Percentiles rank a stretch among this genome's conserved stretches.
These are phyloP conservation scores for Claviceps lovelessii DNA, from an alignment of 2,329 filamentous ascomycete species.

Conservation along the genomic window DNA sequence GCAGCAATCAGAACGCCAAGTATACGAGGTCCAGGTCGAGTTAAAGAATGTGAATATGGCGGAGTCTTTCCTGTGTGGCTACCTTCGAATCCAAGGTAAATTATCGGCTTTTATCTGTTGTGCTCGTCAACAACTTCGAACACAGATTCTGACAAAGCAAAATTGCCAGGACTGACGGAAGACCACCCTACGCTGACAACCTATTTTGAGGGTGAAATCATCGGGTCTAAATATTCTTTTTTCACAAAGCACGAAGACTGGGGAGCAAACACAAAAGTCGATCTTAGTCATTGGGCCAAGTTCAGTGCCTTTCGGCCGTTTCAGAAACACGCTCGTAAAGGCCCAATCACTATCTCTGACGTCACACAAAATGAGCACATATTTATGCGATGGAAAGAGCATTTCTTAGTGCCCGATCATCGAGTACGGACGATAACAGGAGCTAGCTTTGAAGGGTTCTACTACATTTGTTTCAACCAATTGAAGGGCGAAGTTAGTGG, in stretches of 20 bases:
- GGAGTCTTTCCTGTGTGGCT: slow-evolving; percentile 89
- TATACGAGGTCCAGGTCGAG: slow-evolving; percentile 92
- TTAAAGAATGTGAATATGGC: slow-evolving; percentile 92
- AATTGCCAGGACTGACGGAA: slow-evolving; percentile 61
- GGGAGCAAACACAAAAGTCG: slow-evolving; percentile 84
- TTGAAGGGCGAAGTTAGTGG: slow-evolving; percentile 72
- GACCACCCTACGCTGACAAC: slow-evolving; percentile 96
- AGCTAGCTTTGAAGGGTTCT: slow-evolving; percentile 95
- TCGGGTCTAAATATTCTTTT: slow-evolving; percentile 90
- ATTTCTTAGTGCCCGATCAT: slow-evolving; percentile 92
- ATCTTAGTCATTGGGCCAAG: slow-evolving; percentile 83
- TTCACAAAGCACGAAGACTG: slow-evolving; percentile 76
- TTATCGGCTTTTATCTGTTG: not conserved
- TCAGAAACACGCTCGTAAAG: slow-evolving; percentile 41
- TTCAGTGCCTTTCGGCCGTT: slow-evolving; percentile 78
- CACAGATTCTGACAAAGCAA: not conserved
- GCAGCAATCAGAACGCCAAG: slow-evolving; percentile 82
- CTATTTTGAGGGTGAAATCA: slow-evolving; percentile 96
- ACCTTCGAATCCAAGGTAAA: slow-evolving; percentile 82
- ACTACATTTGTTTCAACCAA: slow-evolving; percentile 98
- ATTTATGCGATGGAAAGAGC: slow-evolving; percentile 99
- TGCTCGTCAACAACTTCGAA: not conserved
- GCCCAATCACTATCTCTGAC: slow-evolving; percentile 47
- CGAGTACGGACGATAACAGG: slow-evolving; percentile 80
- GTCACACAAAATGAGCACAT: slow-evolving; percentile 71